phyloP scores from a whole-genome alignment of 2,329 filamentous ascomycete genomes.

The Penicillium vulpinum region DNA sequence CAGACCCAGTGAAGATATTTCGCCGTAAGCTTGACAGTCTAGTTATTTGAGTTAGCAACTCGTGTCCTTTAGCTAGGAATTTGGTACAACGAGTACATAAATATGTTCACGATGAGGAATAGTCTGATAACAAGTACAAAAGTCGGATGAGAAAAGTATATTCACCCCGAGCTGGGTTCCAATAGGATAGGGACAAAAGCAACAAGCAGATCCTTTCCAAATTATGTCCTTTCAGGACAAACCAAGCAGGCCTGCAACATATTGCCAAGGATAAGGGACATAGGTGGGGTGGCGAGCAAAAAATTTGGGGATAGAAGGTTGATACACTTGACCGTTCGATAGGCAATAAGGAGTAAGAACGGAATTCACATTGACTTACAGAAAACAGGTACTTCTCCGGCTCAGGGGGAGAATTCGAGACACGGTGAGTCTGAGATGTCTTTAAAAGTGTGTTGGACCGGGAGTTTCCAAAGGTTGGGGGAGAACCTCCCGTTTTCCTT shows the following conservation, averaged over 20 bases:
- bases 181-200: background rate
- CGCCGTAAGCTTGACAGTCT: conserved; percentile 25
- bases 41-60: conserved; percentile 18
- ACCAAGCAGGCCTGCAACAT: conserved; percentile 10
- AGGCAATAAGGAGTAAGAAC: background rate
- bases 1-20: conserved; percentile 21
- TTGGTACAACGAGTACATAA: background rate
- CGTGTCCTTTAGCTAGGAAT: background rate
- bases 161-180: background rate
- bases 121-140: background rate
- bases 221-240: conserved; percentile 6
- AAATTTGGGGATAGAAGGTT: conserved; percentile 11
- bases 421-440: conserved; percentile 29
- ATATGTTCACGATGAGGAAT: background rate
- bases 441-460: conserved; percentile 17
- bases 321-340: background rate
- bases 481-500: conserved; percentile 24
- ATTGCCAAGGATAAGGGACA: conserved; percentile 12
- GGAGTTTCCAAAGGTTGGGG: conserved; percentile 23
- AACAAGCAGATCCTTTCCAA: background rate
- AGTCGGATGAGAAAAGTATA: background rate
- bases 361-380: conserved; percentile 28
- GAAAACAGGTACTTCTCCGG: conserved; percentile 24
- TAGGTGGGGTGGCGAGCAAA: conserved; percentile 19
- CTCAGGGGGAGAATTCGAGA: conserved; percentile 28